Percentiles rank a stretch among this genome's conserved stretches.
Evolutionary conservation across 331 rosid genomes (phyloP).

Genomic region (Telfairia occidentalis): DNA sequence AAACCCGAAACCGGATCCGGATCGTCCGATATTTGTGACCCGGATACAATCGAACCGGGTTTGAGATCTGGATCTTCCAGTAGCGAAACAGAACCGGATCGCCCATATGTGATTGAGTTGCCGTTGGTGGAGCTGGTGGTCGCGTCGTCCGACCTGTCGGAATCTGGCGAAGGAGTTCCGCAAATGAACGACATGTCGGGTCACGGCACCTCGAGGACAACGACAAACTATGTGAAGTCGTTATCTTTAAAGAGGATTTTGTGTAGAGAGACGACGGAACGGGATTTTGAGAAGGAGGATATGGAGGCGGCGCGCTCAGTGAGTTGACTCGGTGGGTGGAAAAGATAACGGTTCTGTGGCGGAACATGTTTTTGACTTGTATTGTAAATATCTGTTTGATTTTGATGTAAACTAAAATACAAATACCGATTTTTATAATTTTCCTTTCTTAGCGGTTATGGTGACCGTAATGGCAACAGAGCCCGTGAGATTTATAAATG

Average conservation of each 20-base stretch:
- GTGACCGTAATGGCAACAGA: too few species aligned
- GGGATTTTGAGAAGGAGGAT: background rate
- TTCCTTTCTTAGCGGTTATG: background rate
- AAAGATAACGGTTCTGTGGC: background rate
- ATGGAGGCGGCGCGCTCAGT: background rate
- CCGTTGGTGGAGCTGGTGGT: background rate
- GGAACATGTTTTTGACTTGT: background rate
- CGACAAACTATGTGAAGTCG: background rate
- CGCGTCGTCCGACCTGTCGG: background rate
- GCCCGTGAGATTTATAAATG: too few species aligned
- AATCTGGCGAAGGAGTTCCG: background rate
- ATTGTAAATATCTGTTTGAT: background rate
- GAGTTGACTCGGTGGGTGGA: too few species aligned
- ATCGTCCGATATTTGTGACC: background rate
- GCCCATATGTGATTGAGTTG: background rate
- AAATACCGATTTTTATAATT: background rate
- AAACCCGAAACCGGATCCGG: constrained; percentile 19
- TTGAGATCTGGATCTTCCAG: background rate
- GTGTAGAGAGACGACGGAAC: background rate
- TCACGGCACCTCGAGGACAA: background rate
- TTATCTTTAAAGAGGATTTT: background rate
- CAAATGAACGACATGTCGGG: background rate
- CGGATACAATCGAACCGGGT: background rate
- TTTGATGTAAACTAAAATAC: background rate
- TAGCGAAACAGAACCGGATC: background rate